These are phyloP conservation scores for Suhomyces ambrosiae DNA, from an alignment of 1,139 yeast species.

Conservation along the genomic window DNA sequence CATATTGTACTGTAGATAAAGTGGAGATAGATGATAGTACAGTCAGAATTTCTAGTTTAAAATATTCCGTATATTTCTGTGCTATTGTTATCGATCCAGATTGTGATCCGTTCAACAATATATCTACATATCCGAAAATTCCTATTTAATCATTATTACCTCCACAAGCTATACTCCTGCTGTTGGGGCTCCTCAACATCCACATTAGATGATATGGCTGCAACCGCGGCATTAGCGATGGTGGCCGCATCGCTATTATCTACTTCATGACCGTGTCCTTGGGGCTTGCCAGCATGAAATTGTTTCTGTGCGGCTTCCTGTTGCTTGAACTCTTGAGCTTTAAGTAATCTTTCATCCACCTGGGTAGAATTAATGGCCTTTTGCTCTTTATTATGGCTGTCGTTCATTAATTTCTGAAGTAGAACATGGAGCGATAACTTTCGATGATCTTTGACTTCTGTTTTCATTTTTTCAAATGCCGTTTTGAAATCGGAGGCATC, in stretches of 20 bases:
- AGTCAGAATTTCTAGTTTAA: too few relatives aligned
- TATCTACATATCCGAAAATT: too few relatives aligned
- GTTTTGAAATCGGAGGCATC: conserved; percentile 36
- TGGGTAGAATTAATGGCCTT: conserved; percentile 6
- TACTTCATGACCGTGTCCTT: neutral
- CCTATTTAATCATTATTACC: too few relatives aligned
- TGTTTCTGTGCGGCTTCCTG: conserved; percentile 1
- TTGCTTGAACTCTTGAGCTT: conserved; percentile 4
- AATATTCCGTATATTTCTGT: too few relatives aligned
- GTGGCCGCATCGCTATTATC: conserved; percentile 29
- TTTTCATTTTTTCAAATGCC: conserved; percentile 39
- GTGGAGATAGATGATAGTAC: too few relatives aligned
- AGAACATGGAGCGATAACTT: conserved; percentile 27
- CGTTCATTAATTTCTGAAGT: conserved; percentile 27
- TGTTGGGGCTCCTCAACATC: conserved; percentile 32
- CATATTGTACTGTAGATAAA: too few relatives aligned
- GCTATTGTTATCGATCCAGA: too few relatives aligned
- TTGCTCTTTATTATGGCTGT: conserved; percentile 16
- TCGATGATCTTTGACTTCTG: conserved; percentile 33
- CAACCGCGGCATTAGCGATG: conserved; percentile 42
- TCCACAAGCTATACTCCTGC: conserved; percentile 41
- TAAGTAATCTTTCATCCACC: conserved; percentile 7
- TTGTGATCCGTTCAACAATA: too few relatives aligned
- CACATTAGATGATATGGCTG: conserved; percentile 36
- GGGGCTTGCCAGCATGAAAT: conserved; percentile 2